These are phyloP conservation scores for Penicillium sp. DNA, from an alignment of 2,329 filamentous ascomycete genomes.

Conservation along the genomic window DNA sequence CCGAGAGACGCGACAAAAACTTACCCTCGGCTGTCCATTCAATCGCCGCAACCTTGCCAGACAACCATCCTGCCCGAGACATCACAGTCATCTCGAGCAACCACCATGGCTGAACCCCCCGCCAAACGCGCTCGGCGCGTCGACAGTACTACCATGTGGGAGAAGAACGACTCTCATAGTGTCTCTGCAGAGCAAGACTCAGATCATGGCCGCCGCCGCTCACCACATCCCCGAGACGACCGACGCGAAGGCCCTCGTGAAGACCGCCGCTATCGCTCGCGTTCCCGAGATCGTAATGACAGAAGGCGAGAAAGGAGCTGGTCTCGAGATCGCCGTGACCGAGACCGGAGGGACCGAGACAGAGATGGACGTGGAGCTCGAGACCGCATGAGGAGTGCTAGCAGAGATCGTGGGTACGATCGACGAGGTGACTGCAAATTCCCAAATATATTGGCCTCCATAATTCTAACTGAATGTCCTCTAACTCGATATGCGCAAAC, in stretches of 20 bases:
- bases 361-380: constrained; percentile 47
- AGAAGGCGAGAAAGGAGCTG: constrained; percentile 52
- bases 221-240: constrained; percentile 44
- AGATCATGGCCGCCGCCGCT: constrained; percentile 48
- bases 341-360: constrained; percentile 43
- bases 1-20: not conserved
- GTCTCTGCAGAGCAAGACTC: constrained; percentile 37
- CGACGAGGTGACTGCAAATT: constrained; percentile 45
- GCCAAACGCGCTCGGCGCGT: constrained; percentile 58
- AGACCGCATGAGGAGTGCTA: constrained; percentile 49
- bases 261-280: constrained; percentile 50
- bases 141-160: constrained; percentile 69
- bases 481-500: constrained; percentile 1
- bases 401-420: constrained; percentile 46
- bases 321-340: constrained; percentile 50
- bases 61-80: constrained; percentile 18
- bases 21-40: not conserved
- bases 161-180: constrained; percentile 48
- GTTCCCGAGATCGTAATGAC: constrained; percentile 47
- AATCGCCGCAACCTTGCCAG: constrained; percentile 7
- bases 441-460: too few species aligned
- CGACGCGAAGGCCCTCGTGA: constrained; percentile 46
- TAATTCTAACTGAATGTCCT: not conserved
- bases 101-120: constrained; percentile 59
- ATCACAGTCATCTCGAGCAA: constrained; percentile 20